These are phyloP conservation scores for Ganoderma leucocontextum DNA, from an alignment of 1,284 basidiomycete species.

Conservation along the genomic window DNA sequence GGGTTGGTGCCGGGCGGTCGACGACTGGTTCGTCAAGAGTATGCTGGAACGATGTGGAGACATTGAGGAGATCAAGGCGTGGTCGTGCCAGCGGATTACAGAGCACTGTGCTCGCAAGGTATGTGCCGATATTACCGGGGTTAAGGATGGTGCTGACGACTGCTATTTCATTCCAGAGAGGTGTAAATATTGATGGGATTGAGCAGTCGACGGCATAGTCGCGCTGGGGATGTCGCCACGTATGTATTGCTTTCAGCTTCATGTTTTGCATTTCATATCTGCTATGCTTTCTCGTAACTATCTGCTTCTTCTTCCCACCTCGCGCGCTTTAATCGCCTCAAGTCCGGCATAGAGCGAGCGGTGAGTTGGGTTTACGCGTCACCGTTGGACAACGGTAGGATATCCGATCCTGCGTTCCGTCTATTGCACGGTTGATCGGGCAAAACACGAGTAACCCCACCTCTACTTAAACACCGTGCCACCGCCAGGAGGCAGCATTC, in stretches of 20 bases:
- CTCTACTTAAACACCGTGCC: background rate
- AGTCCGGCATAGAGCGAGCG: background rate
- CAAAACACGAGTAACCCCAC: background rate
- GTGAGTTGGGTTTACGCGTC: background rate
- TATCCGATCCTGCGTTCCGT: background rate
- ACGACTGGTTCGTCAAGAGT: slow-evolving; percentile 84
- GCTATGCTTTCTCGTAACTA: background rate
- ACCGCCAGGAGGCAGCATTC: background rate
- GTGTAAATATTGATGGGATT: slow-evolving; percentile 54
- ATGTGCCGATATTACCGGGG: slow-evolving; percentile 2
- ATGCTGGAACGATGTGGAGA: slow-evolving; percentile 66
- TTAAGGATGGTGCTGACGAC: slow-evolving; percentile 13
- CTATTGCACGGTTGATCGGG: background rate
- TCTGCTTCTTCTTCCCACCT: background rate
- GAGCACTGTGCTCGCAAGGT: slow-evolving; percentile 64
- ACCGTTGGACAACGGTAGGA: background rate
- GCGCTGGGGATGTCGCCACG: too few relatives aligned
- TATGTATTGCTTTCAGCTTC: background rate
- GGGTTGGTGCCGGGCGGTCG: slow-evolving; percentile 87
- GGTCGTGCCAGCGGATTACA: slow-evolving; percentile 76
- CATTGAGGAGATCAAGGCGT: slow-evolving; percentile 69
- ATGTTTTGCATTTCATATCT: background rate
- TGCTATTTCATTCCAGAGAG: slow-evolving; percentile 43
- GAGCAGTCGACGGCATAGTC: slow-evolving; percentile 38
- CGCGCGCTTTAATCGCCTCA: too few relatives aligned